Evolutionary conservation across 106 monocot species (phyloP).

Genomic region (Xerophyta viscosa): DNA sequence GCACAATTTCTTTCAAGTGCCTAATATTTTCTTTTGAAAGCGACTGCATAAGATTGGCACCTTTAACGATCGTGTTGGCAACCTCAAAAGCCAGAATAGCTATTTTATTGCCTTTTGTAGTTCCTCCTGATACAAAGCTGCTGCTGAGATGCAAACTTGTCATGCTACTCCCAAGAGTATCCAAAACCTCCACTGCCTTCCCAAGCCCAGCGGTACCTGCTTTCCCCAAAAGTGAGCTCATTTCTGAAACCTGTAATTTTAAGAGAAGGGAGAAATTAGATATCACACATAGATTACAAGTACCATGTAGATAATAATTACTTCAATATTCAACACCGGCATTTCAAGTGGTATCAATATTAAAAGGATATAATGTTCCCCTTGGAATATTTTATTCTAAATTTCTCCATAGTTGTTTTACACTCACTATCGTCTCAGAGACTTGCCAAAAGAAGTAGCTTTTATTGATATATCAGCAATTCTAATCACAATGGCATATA

Average conservation of each 20-base stretch:
- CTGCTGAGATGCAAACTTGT: constrained; percentile 57
- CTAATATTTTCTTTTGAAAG: constrained; percentile 73
- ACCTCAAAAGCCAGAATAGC: constrained; percentile 88
- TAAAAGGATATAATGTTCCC: too few relatives aligned
- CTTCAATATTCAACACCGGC: too few relatives aligned
- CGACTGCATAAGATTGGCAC: constrained; percentile 77
- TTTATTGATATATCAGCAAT: too few relatives aligned
- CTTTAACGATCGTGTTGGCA: constrained; percentile 89
- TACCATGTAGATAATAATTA: too few relatives aligned
- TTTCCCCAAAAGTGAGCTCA: constrained; percentile 70
- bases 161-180: constrained; percentile 94
- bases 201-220: constrained; percentile 78
- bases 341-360: too few relatives aligned
- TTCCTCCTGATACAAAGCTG: constrained; percentile 60
- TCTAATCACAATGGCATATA: too few relatives aligned
- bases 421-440: too few relatives aligned
- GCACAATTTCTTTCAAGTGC: constrained; percentile 66
- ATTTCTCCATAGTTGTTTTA: too few relatives aligned
- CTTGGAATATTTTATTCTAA: too few relatives aligned
- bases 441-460: too few relatives aligned
- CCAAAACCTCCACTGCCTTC: constrained; percentile 92
- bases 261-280: too few relatives aligned
- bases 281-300: too few relatives aligned
- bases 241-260: constrained; percentile 61
- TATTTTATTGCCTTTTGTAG: constrained; percentile 69